Conservation (phyloP, 495 filamentous ascomycete species). For the Bombardia bombarda region DNA sequence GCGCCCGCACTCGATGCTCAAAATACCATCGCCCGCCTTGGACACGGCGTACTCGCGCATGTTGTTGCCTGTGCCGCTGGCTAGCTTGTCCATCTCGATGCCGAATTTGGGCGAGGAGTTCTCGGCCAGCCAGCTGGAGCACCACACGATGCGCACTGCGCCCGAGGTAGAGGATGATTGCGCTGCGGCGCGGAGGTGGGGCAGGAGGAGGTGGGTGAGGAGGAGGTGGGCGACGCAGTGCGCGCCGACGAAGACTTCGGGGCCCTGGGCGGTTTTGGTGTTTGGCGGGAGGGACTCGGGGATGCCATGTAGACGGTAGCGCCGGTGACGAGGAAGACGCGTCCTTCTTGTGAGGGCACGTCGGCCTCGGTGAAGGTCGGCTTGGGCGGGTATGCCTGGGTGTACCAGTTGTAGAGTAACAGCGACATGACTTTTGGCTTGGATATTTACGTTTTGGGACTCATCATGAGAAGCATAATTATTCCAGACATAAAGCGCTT, state of each 20-base stretch:
- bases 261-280: slow-evolving; percentile 22
- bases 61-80: slow-evolving; percentile 11
- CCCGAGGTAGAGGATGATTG: slow-evolving; percentile 19
- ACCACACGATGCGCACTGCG: slow-evolving; percentile 39
- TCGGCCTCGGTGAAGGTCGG: slow-evolving; percentile 25
- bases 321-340: slow-evolving; percentile 43
- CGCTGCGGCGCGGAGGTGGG: slow-evolving; percentile 30
- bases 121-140: slow-evolving; percentile 17
- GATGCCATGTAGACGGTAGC: slow-evolving; percentile 32
- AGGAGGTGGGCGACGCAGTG: slow-evolving; percentile 25
- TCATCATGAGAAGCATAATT: no score
- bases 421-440: no score
- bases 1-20: slow-evolving; percentile 30
- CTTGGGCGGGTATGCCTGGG: slow-evolving; percentile 15
- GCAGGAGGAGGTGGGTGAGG: slow-evolving; percentile 27
- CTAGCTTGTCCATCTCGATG: slow-evolving; percentile 26
- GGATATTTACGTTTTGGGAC: no score
- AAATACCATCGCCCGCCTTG: slow-evolving; percentile 36
- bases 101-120: slow-evolving; percentile 8
- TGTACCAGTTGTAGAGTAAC: no score
- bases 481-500: no score
- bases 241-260: slow-evolving; percentile 28
- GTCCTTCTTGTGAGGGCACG: slow-evolving; percentile 14
- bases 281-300: slow-evolving; percentile 4
- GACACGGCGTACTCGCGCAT: slow-evolving; percentile 27